Percentiles rank a stretch among this genome's conserved stretches.
Conservation (phyloP, 208 protist genomes). For the Leptomonas seymouri region DNA sequence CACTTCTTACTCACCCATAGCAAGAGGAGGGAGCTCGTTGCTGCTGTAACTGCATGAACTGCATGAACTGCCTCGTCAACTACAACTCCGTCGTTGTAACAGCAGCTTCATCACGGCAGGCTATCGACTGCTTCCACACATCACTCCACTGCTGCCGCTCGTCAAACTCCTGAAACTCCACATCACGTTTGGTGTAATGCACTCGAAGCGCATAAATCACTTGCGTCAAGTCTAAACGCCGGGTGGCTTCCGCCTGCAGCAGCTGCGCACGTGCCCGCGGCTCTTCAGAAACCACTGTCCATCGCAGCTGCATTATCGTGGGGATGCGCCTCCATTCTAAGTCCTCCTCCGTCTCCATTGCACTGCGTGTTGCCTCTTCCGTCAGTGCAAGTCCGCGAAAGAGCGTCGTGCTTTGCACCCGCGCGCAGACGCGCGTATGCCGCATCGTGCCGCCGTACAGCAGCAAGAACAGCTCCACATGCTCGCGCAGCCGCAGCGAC, state of each 20-base stretch:
- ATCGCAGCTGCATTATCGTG: conserved; percentile 7
- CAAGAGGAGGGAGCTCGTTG: too few relatives aligned
- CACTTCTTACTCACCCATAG: too few relatives aligned
- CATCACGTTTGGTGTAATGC: conserved; percentile 40
- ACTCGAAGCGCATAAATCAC: conserved; percentile 26
- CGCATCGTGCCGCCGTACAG: conserved; percentile 62
- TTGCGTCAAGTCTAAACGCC: conserved; percentile 5
- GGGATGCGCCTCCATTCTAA: conserved; percentile 5
- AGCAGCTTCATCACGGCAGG: neutral
- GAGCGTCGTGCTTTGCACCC: conserved; percentile 39
- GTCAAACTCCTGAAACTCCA: conserved; percentile 41
- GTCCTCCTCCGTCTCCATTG: conserved; percentile 26
- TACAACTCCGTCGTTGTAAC: neutral
- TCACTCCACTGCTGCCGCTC: conserved; percentile 14
- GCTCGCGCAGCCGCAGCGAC: conserved; percentile 38
- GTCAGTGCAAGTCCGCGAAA: conserved; percentile 46
- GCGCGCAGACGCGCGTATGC: conserved; percentile 40
- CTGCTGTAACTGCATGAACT: too few relatives aligned
- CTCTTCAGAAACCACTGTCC: conserved; percentile 3
- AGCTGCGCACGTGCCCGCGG: conserved; percentile 17
- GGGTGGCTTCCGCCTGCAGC: conserved; percentile 13
- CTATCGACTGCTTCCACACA: neutral
- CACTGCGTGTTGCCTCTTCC: conserved; percentile 24
- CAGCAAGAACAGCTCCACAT: conserved; percentile 49
- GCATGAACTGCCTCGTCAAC: too few relatives aligned